phyloP scores from a whole-genome alignment of 129 eudicot species.

The Lactuca sativa region DNA sequence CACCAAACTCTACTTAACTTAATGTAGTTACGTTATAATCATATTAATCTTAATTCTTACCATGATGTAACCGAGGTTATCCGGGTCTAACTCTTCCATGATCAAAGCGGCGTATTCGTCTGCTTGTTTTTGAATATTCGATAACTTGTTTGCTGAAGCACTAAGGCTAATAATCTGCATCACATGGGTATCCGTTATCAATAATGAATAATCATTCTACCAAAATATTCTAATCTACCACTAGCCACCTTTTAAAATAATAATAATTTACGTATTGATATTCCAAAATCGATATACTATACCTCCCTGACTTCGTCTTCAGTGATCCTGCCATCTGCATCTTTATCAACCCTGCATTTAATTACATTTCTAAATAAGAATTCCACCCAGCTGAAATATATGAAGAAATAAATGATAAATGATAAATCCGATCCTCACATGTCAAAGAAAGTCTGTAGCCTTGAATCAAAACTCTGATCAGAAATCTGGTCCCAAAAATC shows the following conservation, averaged over 20 bases:
- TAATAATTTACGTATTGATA: not conserved
- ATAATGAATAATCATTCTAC: not conserved
- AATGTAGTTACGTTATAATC: not conserved
- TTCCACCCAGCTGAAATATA: not conserved
- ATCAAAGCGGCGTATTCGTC: conserved; percentile 81
- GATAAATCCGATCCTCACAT: conserved; percentile 35
- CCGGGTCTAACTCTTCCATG: conserved; percentile 89
- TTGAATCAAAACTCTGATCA: conserved; percentile 62
- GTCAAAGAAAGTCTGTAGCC: conserved; percentile 65
- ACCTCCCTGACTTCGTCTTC: conserved; percentile 96
- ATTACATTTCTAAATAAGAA: not conserved
- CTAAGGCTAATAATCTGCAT: conserved; percentile 71
- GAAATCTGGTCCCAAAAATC: conserved; percentile 58
- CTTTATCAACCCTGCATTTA: conserved; percentile 79
- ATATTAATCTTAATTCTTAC: conserved; percentile 28
- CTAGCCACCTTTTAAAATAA: conserved; percentile 15
- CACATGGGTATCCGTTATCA: conserved; percentile 21
- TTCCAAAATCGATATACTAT: not conserved
- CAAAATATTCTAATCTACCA: conserved; percentile 28
- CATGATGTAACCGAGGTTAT: conserved; percentile 70
- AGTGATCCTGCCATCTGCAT: conserved; percentile 79
- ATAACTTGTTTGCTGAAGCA: conserved; percentile 85
- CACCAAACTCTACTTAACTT: conserved; percentile 2
- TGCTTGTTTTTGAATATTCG: conserved; percentile 73
- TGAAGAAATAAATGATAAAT: not conserved